These are phyloP conservation scores for Pythium insidiosum DNA, from an alignment of 352 stramenopile species.

Conservation along the genomic window DNA sequence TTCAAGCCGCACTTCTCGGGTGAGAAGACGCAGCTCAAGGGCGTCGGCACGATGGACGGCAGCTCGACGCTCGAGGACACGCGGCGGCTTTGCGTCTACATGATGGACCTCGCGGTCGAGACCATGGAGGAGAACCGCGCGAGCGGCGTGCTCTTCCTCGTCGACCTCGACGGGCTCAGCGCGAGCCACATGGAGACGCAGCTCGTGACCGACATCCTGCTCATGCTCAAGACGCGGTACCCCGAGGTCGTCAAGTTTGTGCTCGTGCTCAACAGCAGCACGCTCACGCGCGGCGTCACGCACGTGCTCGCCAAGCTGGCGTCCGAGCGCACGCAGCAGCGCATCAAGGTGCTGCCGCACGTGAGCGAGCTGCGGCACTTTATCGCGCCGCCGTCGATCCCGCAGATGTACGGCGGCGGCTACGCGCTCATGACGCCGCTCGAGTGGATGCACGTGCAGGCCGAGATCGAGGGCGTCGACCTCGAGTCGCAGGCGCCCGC, in stretches of 20 bases:
- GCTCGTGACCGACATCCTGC: constrained; percentile 56
- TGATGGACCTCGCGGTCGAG: constrained; percentile 69
- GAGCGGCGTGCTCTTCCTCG: constrained; percentile 59
- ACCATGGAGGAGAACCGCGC: constrained; percentile 58
- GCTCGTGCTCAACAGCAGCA: constrained; percentile 55
- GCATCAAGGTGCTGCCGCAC: constrained; percentile 40
- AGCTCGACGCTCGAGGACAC: constrained; percentile 64
- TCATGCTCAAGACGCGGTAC: constrained; percentile 54
- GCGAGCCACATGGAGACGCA: constrained; percentile 46
- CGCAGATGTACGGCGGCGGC: constrained; percentile 50
- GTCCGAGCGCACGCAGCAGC: constrained; percentile 31
- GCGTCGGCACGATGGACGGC: constrained; percentile 37
- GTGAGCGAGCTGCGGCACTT: constrained; percentile 38
- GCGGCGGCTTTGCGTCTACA: constrained; percentile 56
- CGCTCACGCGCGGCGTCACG: constrained; percentile 42
- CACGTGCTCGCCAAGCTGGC: constrained; percentile 43
- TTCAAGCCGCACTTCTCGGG: constrained; percentile 54
- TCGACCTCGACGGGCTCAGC: constrained; percentile 47
- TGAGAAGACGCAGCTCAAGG: constrained; percentile 54
- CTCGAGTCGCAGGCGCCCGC: constrained; percentile 24
- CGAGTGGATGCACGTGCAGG: constrained; percentile 59
- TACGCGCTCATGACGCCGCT: constrained; percentile 43
- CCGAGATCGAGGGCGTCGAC: constrained; percentile 65
- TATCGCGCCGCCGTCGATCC: constrained; percentile 33
- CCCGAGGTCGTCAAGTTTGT: constrained; percentile 51